Percentiles rank a stretch among this genome's conserved stretches.
Evolutionary conservation across 148 eudicot genomes (phyloP).

Genomic region (Persicaria maculosa): DNA sequence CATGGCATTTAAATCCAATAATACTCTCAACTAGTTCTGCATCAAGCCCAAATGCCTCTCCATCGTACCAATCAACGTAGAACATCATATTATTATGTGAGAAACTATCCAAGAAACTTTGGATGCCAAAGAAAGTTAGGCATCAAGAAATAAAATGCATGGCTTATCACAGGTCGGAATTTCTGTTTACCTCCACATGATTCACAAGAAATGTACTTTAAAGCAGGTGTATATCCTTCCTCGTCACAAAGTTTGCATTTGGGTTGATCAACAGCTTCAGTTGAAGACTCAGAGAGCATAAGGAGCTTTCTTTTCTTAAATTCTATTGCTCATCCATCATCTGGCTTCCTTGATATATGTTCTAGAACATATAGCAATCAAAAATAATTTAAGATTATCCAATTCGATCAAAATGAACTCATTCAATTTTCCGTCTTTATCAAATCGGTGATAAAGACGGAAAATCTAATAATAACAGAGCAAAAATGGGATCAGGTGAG

Average conservation of each 20-base stretch:
- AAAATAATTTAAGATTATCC: not conserved
- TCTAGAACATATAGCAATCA: too few species aligned
- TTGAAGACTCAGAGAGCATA: conserved; percentile 29
- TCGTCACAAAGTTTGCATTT: conserved; percentile 69
- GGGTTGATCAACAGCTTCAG: conserved; percentile 27
- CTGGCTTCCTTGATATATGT: conserved; percentile 38
- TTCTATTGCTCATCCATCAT: conserved; percentile 53
- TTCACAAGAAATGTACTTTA: conserved; percentile 66
- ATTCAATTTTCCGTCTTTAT: not conserved
- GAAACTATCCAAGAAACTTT: not conserved
- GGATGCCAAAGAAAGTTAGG: not conserved
- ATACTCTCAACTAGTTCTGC: conserved; percentile 36
- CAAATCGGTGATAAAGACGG: not conserved
- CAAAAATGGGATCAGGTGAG: not conserved
- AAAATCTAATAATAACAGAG: not conserved
- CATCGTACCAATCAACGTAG: conserved; percentile 88
- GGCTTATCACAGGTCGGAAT: not conserved
- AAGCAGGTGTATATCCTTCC: conserved; percentile 31
- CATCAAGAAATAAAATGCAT: not conserved
- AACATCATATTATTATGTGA: not conserved
- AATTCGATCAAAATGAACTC: not conserved
- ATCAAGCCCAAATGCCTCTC: conserved; percentile 71
- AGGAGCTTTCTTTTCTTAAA: conserved; percentile 51
- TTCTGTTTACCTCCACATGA: conserved; percentile 63
- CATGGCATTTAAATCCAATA: conserved; percentile 84